These are phyloP conservation scores for Hypoxylon sp. DNA, from an alignment of 2,329 filamentous ascomycete genomes.

Conservation along the genomic window DNA sequence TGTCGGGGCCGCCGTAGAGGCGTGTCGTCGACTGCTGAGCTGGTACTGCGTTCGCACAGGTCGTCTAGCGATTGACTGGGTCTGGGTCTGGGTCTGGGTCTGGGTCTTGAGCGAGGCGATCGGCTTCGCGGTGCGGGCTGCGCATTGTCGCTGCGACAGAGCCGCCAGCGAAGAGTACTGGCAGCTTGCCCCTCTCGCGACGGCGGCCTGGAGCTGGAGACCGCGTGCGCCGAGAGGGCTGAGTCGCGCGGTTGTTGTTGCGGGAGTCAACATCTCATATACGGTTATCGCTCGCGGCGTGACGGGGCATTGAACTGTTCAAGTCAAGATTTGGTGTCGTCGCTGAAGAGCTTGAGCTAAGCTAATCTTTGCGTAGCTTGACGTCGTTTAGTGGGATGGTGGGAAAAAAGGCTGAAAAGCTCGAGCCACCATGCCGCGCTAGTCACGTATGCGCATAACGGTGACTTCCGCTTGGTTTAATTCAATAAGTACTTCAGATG, in stretches of 20 bases:
- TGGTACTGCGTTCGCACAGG: slow-evolving; percentile 35
- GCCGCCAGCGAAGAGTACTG: slow-evolving; percentile 37
- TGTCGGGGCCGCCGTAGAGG: slow-evolving; percentile 38
- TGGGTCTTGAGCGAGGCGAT: slow-evolving; percentile 31
- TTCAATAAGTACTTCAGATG: too few relatives aligned
- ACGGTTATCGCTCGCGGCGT: slow-evolving; percentile 7
- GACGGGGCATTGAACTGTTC: slow-evolving; percentile 14
- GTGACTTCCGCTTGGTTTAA: too few relatives aligned
- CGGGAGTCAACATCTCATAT: slow-evolving; percentile 42
- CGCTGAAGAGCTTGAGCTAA: slow-evolving; percentile 13
- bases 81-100: slow-evolving; percentile 28
- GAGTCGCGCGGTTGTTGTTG: slow-evolving; percentile 40
- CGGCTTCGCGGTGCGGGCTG: slow-evolving; percentile 27
- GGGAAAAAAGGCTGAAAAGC: slow-evolving; percentile 22
- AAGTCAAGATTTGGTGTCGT: slow-evolving; percentile 20
- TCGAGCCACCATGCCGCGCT: slow-evolving; percentile 21
- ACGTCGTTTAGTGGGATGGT: slow-evolving; percentile 24
- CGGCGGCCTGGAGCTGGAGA: slow-evolving; percentile 41
- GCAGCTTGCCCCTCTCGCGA: slow-evolving; percentile 39
- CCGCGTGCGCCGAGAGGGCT: slow-evolving; percentile 41
- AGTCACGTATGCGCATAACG: neutral
- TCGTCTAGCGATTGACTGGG: slow-evolving; percentile 23
- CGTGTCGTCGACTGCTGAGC: slow-evolving; percentile 40
- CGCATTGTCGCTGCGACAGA: slow-evolving; percentile 38
- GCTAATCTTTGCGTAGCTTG: slow-evolving; percentile 26